Evolutionary conservation across 1,284 basidiomycete genomes (phyloP).

Genomic region (Leucocoprinus gongylophorus): DNA sequence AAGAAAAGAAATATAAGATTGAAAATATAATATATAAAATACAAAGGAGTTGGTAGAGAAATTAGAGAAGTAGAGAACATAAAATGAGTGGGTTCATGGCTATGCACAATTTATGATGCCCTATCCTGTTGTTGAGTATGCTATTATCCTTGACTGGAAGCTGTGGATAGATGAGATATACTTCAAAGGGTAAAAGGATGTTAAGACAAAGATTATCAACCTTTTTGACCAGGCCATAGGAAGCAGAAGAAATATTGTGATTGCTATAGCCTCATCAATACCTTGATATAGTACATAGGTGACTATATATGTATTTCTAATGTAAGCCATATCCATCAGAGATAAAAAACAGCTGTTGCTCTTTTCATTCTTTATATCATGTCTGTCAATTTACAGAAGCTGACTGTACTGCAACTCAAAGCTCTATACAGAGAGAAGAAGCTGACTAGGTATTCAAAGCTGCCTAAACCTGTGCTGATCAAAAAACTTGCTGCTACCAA

Average conservation of each 20-base stretch:
- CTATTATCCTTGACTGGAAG: conserved; percentile 43
- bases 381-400: conserved; percentile 26
- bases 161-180: conserved; percentile 38
- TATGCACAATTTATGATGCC: conserved; percentile 44
- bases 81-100: no score
- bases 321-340: background rate
- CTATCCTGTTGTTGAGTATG: conserved; percentile 42
- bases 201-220: conserved; percentile 38
- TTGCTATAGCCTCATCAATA: conserved; percentile 35
- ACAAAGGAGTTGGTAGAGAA: no score
- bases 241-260: conserved; percentile 57
- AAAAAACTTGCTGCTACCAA: conserved; percentile 35
- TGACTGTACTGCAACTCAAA: conserved; percentile 58
- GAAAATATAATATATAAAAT: no score
- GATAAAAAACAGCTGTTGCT: background rate
- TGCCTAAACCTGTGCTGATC: conserved; percentile 51
- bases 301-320: background rate
- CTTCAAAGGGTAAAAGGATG: conserved; percentile 1
- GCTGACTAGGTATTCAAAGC: conserved; percentile 59
- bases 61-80: no score
- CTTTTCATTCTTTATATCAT: conserved; percentile 7
- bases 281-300: conserved; percentile 4
- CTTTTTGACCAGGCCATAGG: conserved; percentile 61
- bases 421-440: conserved; percentile 56
- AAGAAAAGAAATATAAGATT: no score